These are phyloP conservation scores for Fusarium sp. DNA, from an alignment of 2,329 filamentous ascomycete genomes.

Conservation along the genomic window DNA sequence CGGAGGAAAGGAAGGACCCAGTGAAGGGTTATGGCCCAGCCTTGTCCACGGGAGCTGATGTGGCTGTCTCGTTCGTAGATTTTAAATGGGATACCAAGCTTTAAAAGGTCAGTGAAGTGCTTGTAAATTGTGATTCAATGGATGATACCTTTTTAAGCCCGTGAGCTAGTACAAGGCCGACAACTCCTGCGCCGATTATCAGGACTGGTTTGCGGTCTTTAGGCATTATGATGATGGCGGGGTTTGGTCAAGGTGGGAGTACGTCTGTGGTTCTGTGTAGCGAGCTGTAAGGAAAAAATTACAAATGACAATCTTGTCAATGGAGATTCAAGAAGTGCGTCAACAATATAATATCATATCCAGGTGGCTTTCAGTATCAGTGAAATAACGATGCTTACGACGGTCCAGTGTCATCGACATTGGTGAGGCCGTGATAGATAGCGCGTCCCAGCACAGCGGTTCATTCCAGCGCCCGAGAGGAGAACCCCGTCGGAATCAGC, in stretches of 20 bases:
- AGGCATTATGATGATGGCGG: neutral
- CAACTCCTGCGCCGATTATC: constrained; percentile 14
- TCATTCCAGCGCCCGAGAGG: neutral
- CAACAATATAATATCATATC: neutral
- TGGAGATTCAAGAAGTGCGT: too few relatives aligned
- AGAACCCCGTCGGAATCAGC: constrained; percentile 8
- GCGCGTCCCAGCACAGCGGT: constrained; percentile 4
- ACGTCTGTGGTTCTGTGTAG: fast-evolving
- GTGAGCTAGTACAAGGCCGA: constrained; percentile 14
- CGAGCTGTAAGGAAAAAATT: too few relatives aligned
- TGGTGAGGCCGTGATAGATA: neutral
- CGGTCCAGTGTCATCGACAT: too few relatives aligned
- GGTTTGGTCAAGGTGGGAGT: too few relatives aligned
- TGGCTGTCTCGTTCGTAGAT: constrained; percentile 12
- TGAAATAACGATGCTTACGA: neutral
- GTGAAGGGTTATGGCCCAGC: constrained; percentile 20
- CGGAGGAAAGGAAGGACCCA: constrained; percentile 4
- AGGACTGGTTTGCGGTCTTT: constrained; percentile 21
- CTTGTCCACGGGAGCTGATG: constrained; percentile 3
- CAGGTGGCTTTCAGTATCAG: neutral
- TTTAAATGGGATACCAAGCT: constrained; percentile 9
- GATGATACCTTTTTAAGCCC: constrained; percentile 7
- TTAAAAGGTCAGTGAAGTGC: too few relatives aligned
- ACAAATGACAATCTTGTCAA: too few relatives aligned
- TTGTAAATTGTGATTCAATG: neutral